phyloP scores from a whole-genome alignment of 2,329 filamentous ascomycete species.

The Hypoxylon rubiginosum region DNA sequence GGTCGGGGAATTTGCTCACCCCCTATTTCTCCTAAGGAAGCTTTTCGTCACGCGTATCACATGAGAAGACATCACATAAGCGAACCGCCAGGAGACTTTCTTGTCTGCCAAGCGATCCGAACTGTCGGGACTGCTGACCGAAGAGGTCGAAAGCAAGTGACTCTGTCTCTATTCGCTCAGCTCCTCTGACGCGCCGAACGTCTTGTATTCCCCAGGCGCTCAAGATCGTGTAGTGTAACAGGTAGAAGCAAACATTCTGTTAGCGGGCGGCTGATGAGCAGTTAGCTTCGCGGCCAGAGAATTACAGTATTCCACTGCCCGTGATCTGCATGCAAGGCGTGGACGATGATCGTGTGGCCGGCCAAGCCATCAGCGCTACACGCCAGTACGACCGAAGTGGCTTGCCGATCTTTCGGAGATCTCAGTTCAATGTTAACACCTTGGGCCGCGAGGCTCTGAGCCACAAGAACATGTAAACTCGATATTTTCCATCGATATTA shows the following conservation, averaged over 20 bases:
- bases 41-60: constrained; percentile 33
- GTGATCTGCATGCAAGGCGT: neutral
- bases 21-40: constrained; percentile 4
- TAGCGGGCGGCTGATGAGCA: constrained; percentile 11
- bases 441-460: too few relatives aligned
- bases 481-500: neutral
- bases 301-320: neutral
- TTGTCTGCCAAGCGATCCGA: constrained; percentile 26
- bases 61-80: constrained; percentile 19
- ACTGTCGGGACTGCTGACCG: constrained; percentile 31
- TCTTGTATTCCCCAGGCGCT: constrained; percentile 14
- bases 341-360: neutral
- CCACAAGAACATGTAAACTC: too few relatives aligned
- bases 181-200: neutral
- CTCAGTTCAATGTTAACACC: too few relatives aligned
- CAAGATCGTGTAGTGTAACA: neutral
- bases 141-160: constrained; percentile 1
- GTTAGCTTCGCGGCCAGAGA: neutral
- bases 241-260: constrained; percentile 27
- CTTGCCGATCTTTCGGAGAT: constrained; percentile 14
- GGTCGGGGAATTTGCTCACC: constrained; percentile 1
- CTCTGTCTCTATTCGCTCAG: constrained; percentile 18
- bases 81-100: constrained; percentile 34
- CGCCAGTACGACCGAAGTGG: constrained; percentile 13
- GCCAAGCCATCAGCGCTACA: constrained; percentile 8